phyloP scores from a whole-genome alignment of 2,329 filamentous ascomycete species.

The Aspergillus melleus region DNA sequence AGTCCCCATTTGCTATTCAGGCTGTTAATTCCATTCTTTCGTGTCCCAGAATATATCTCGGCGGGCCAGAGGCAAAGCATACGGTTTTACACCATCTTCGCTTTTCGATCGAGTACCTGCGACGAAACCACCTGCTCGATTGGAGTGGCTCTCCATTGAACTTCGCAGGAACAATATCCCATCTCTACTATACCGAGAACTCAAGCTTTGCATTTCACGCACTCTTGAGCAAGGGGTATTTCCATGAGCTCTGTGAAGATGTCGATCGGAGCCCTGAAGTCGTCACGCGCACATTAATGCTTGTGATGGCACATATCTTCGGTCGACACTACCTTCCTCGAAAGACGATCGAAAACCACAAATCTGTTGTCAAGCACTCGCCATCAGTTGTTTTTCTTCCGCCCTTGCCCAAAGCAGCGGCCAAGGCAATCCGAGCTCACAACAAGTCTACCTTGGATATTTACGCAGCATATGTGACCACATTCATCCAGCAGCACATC shows the following conservation, averaged over 20 bases:
- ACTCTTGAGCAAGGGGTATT: constrained; percentile 69
- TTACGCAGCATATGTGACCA: constrained; percentile 68
- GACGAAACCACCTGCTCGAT: constrained; percentile 66
- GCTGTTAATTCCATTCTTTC: constrained; percentile 69
- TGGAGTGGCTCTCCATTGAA: constrained; percentile 65
- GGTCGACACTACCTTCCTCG: constrained; percentile 52
- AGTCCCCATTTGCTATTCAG: constrained; percentile 61
- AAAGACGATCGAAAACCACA: constrained; percentile 38
- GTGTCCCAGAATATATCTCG: constrained; percentile 69
- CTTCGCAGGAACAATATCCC: constrained; percentile 68
- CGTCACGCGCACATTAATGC: constrained; percentile 61
- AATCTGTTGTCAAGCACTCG: constrained; percentile 55
- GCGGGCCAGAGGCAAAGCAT: constrained; percentile 66
- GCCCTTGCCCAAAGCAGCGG: constrained; percentile 59
- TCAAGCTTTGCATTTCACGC: constrained; percentile 75
- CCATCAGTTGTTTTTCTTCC: constrained; percentile 68
- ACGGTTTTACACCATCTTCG: constrained; percentile 73
- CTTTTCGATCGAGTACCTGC: constrained; percentile 78
- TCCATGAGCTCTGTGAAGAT: constrained; percentile 62
- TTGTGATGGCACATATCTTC: constrained; percentile 72
- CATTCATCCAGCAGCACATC: constrained; percentile 67
- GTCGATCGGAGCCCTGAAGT: constrained; percentile 52
- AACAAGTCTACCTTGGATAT: constrained; percentile 66
- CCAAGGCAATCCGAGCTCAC: constrained; percentile 58
- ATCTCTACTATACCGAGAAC: constrained; percentile 76